Evolutionary conservation across 768 basidiomycete species (phyloP).

Genomic region (Clathrus columnatus): DNA sequence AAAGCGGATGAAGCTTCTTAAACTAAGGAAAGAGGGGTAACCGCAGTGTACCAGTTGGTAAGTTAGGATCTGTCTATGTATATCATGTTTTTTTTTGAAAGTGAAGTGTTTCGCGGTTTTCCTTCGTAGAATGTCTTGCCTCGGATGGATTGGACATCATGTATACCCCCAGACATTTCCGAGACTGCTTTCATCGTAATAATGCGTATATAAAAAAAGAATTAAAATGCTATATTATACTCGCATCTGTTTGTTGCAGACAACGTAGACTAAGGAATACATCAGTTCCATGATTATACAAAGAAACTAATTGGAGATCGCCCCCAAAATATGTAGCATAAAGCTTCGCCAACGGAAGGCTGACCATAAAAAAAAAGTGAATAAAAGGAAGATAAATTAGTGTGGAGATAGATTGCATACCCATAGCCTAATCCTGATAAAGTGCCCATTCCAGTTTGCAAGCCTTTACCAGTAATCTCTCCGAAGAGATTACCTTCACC

Average conservation of each 20-base stretch:
- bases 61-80: no score
- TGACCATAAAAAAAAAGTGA: constrained; percentile 5
- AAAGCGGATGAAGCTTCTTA: constrained; percentile 1
- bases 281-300: constrained; percentile 48
- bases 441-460: constrained; percentile 79
- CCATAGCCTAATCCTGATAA: constrained; percentile 88
- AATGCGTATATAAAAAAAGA: neutral
- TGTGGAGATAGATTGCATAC: constrained; percentile 11
- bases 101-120: no score
- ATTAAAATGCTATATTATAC: constrained; percentile 30
- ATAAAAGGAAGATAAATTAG: neutral
- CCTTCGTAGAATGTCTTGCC: no score
- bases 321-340: constrained; percentile 72
- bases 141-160: no score
- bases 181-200: no score
- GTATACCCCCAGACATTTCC: no score
- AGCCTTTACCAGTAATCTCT: constrained; percentile 68
- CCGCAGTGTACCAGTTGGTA: neutral
- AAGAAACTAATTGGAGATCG: constrained; percentile 66
- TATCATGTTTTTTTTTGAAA: no score
- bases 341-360: constrained; percentile 17
- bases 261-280: constrained; percentile 47
- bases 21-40: constrained; percentile 9
- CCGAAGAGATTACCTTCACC: constrained; percentile 54
- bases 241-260: constrained; percentile 43